Percentiles rank a stretch among this genome's conserved stretches.
These are phyloP conservation scores for Apiospora arundinis DNA, from an alignment of 2,329 filamentous ascomycete genomes.

Conservation along the genomic window DNA sequence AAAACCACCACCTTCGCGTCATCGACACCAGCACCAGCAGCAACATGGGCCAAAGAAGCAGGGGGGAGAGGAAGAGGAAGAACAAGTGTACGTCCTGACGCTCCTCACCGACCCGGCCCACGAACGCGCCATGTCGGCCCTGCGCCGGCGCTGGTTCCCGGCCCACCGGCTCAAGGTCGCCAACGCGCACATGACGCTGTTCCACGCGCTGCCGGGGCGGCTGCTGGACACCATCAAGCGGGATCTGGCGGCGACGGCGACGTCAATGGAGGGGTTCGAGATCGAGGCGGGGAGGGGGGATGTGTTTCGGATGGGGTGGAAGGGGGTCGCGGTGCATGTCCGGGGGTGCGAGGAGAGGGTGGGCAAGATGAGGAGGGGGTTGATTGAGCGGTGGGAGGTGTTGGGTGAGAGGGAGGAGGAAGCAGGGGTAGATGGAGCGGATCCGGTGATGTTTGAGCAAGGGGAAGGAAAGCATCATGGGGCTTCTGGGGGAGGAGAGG, in stretches of 20 bases:
- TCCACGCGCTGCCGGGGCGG: conserved; percentile 13
- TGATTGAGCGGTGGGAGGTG: not conserved
- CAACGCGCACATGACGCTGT: conserved; percentile 14
- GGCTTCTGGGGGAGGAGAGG: not conserved
- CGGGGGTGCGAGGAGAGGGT: not conserved
- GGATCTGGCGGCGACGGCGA: not conserved
- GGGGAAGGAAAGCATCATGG: no score
- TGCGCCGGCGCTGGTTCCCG: conserved; percentile 12
- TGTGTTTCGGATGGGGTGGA: not conserved
- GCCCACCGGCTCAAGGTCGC: not conserved
- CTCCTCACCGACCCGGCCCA: not conserved
- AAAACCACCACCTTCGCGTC: not conserved
- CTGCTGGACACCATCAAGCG: not conserved
- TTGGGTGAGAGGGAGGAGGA: not conserved
- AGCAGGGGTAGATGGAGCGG: not conserved
- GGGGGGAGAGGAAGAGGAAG: not conserved
- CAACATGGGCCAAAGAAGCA: not conserved
- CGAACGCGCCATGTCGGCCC: not conserved
- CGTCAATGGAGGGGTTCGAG: not conserved
- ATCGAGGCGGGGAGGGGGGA: not conserved
- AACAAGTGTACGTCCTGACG: not conserved
- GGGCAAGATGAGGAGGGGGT: not conserved
- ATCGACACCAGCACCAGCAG: not conserved
- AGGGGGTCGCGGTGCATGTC: not conserved
- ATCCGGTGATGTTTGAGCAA: not conserved